Evolutionary conservation across 148 eudicot species (phyloP).

Genomic region (Amaranthus hypochondriacus): DNA sequence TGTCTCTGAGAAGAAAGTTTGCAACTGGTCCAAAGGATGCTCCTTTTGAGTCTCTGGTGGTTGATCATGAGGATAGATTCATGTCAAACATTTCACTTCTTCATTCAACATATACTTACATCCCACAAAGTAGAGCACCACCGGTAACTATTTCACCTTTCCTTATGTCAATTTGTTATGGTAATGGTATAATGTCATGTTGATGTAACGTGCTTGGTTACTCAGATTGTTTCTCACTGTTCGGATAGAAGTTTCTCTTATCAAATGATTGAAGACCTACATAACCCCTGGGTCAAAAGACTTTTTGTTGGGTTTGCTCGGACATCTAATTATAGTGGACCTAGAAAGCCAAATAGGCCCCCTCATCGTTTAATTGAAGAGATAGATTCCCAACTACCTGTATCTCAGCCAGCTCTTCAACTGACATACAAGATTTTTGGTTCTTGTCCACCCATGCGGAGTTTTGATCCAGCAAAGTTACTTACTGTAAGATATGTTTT

Average conservation of each 20-base stretch:
- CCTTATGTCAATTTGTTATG: slow-evolving; percentile 4
- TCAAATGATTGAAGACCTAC: slow-evolving; percentile 68
- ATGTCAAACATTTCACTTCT: slow-evolving; percentile 59
- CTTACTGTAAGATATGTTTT: slow-evolving; percentile 57
- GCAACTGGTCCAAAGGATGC: slow-evolving; percentile 66
- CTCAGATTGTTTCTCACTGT: slow-evolving; percentile 69
- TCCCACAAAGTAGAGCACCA: slow-evolving; percentile 85
- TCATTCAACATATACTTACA: slow-evolving; percentile 74
- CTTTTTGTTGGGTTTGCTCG: slow-evolving; percentile 88
- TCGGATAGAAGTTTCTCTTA: slow-evolving; percentile 87
- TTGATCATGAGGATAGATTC: slow-evolving; percentile 80
- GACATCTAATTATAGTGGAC: slow-evolving; percentile 85
- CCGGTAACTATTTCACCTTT: slow-evolving; percentile 52
- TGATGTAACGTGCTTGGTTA: slow-evolving; percentile 9
- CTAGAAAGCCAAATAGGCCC: slow-evolving; percentile 59
- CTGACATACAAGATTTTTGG: slow-evolving; percentile 81
- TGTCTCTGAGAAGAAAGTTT: slow-evolving; percentile 39
- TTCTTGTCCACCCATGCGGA: slow-evolving; percentile 90
- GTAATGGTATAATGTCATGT: slow-evolving; percentile 5
- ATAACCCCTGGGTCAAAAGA: slow-evolving; percentile 91
- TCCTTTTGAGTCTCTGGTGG: slow-evolving; percentile 77
- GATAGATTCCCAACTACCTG: slow-evolving; percentile 79
- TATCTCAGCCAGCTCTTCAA: slow-evolving; percentile 75
- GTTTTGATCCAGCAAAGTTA: slow-evolving; percentile 94
- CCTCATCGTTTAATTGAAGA: slow-evolving; percentile 85